Evolutionary conservation across 2,329 filamentous ascomycete species (phyloP).

Genomic region (Neurospora crassa): DNA sequence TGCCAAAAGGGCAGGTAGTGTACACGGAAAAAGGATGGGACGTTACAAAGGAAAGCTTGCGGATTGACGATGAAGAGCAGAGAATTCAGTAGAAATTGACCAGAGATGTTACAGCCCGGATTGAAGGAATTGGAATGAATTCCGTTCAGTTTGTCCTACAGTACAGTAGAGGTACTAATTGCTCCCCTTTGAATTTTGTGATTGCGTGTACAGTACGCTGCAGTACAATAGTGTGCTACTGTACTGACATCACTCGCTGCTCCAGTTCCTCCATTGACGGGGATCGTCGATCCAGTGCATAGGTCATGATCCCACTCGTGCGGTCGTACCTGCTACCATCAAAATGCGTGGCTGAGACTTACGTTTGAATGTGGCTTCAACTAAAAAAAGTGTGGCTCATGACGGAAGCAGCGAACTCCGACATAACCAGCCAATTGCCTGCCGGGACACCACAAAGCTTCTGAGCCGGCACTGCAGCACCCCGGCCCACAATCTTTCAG

Average conservation of each 20-base stretch:
- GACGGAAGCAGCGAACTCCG: no score
- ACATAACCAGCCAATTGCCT: no score
- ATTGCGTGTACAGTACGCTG: no score
- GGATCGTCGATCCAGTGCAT: background rate
- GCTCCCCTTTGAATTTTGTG: no score
- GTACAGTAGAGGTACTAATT: no score
- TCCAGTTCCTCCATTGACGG: background rate
- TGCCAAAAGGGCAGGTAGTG: background rate
- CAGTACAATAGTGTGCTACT: no score
- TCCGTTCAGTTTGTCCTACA: no score
- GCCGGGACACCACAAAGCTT: background rate
- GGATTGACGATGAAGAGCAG: background rate
- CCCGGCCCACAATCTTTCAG: background rate
- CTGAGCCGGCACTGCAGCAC: background rate
- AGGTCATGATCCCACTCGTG: background rate
- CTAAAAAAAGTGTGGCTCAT: no score
- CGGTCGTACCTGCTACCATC: background rate
- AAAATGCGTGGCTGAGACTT: background rate
- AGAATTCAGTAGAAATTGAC: background rate
- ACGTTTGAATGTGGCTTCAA: background rate
- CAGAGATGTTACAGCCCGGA: no score
- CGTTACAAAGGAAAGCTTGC: background rate
- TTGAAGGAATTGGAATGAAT: no score
- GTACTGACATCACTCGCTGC: background rate
- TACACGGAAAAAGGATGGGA: background rate